Percentiles rank a stretch among this genome's conserved stretches.
Evolutionary conservation across 495 filamentous ascomycete genomes (phyloP).

Genomic region (Staphylotrichum longicolle): DNA sequence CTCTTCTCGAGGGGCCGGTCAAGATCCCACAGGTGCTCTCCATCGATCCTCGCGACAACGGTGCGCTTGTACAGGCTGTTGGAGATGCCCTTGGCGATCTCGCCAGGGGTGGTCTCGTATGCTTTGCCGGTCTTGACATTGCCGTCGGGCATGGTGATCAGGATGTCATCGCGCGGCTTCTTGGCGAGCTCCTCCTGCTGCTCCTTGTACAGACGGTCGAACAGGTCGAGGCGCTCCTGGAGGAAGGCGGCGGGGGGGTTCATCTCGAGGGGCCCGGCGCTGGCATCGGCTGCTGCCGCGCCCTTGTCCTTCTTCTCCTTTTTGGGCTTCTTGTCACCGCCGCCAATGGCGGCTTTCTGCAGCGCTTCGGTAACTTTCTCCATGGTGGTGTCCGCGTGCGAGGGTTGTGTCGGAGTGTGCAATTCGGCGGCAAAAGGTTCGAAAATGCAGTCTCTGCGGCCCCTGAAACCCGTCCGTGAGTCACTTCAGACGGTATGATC

Average conservation of each 20-base stretch:
- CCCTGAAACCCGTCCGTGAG: slow-evolving; percentile 32
- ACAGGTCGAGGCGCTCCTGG: slow-evolving; percentile 76
- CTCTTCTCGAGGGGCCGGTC: slow-evolving; percentile 80
- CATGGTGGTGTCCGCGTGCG: slow-evolving; percentile 18
- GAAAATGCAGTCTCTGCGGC: slow-evolving; percentile 13
- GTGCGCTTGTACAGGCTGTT: slow-evolving; percentile 70
- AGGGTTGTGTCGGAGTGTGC: slow-evolving; percentile 2
- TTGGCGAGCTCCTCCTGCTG: slow-evolving; percentile 68
- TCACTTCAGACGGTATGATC: slow-evolving; percentile 26
- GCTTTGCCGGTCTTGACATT: slow-evolving; percentile 59
- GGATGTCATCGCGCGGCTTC: slow-evolving; percentile 65
- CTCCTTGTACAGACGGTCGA: slow-evolving; percentile 81
- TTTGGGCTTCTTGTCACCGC: slow-evolving; percentile 36
- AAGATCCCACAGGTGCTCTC: slow-evolving; percentile 78
- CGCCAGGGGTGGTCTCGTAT: slow-evolving; percentile 69
- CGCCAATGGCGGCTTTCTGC: slow-evolving; percentile 35
- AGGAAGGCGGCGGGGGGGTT: slow-evolving; percentile 74
- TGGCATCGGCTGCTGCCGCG: slow-evolving; percentile 39
- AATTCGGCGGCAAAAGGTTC: slow-evolving; percentile 6
- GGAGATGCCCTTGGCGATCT: slow-evolving; percentile 63
- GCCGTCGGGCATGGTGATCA: slow-evolving; percentile 63
- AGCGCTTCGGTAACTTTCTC: slow-evolving; percentile 37
- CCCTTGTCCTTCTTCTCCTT: slow-evolving; percentile 43
- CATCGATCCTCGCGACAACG: slow-evolving; percentile 81
- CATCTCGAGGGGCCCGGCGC: slow-evolving; percentile 52